Conservation (phyloP, 768 basidiomycete species). For the Boletus coccyginus region DNA sequence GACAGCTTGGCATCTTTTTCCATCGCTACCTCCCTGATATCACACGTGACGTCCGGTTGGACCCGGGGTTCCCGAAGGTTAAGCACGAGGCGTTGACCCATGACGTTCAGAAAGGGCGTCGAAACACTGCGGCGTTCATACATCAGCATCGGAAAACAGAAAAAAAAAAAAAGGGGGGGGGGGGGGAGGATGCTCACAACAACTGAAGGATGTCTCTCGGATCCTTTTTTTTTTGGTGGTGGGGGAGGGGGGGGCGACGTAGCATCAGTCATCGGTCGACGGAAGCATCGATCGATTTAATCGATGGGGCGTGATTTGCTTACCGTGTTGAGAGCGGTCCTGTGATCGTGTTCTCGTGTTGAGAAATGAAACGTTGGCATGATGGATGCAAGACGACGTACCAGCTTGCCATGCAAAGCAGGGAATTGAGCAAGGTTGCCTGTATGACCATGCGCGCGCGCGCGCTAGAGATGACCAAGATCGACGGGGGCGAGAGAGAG, state of each 20-base stretch:
- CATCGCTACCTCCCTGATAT: conserved; percentile 11
- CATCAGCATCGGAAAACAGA: neutral
- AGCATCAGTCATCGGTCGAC: no score
- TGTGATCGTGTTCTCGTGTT: neutral
- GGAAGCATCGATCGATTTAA: no score
- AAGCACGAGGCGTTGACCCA: conserved; percentile 25
- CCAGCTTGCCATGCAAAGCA: conserved; percentile 13
- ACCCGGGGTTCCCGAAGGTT: conserved; percentile 15
- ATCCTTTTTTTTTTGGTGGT: conserved; percentile 6
- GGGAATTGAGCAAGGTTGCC: conserved; percentile 4
- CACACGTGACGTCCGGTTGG: neutral
- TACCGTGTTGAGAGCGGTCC: conserved; percentile 11
- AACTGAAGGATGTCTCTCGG: conserved; percentile 11
- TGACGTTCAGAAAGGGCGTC: conserved; percentile 8
- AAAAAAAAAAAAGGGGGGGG: neutral
- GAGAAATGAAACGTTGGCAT: neutral
- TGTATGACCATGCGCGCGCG: neutral
- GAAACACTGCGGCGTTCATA: conserved; percentile 1
- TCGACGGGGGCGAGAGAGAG: no score
- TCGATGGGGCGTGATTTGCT: neutral
- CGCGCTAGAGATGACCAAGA: neutral
- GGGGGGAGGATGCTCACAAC: conserved; percentile 6
- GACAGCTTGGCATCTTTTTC: neutral
- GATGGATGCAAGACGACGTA: conserved; percentile 2
- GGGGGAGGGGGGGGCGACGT: no score